A percentile compares a stretch with the other conserved stretches of the same genome.
phyloP scores from a whole-genome alignment of 1,284 basidiomycete species.

The Ceratobasidium papillatum region DNA sequence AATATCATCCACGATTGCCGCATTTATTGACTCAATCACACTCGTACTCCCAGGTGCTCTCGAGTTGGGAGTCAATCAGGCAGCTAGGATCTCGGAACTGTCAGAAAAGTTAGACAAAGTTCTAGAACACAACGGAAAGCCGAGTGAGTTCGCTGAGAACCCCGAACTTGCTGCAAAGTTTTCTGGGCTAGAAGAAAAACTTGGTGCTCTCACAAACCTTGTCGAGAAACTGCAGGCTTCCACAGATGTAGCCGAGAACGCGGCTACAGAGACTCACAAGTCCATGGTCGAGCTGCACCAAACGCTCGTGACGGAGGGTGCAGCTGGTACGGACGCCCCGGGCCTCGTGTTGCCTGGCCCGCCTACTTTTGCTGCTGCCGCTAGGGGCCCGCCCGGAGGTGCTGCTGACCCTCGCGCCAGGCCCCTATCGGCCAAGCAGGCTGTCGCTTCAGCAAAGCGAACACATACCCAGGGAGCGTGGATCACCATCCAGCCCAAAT shows the following conservation, averaged over 20 bases:
- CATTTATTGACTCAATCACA: background rate
- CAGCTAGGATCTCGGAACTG: background rate
- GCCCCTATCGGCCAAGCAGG: background rate
- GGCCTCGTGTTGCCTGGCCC: background rate
- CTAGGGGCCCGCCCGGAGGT: background rate
- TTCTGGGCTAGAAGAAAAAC: background rate
- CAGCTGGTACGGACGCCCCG: background rate
- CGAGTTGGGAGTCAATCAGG: background rate
- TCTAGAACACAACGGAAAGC: background rate
- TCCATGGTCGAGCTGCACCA: background rate
- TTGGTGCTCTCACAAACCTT: background rate
- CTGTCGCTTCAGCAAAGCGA: background rate
- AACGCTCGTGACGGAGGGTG: background rate
- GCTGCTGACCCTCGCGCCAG: background rate
- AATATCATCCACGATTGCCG: background rate
- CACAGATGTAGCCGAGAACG: background rate
- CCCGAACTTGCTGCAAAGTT: background rate
- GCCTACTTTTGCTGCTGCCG: background rate
- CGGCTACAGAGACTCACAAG: background rate
- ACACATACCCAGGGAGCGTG: background rate
- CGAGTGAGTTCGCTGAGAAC: background rate
- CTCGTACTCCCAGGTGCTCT: background rate
- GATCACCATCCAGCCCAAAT: background rate
- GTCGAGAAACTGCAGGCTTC: background rate
- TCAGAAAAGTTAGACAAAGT: background rate